Evolutionary conservation across 2,329 filamentous ascomycete species (phyloP), one percentile per base, ranked within the genome.

Genomic region (Podosphaera fusca): DNA sequence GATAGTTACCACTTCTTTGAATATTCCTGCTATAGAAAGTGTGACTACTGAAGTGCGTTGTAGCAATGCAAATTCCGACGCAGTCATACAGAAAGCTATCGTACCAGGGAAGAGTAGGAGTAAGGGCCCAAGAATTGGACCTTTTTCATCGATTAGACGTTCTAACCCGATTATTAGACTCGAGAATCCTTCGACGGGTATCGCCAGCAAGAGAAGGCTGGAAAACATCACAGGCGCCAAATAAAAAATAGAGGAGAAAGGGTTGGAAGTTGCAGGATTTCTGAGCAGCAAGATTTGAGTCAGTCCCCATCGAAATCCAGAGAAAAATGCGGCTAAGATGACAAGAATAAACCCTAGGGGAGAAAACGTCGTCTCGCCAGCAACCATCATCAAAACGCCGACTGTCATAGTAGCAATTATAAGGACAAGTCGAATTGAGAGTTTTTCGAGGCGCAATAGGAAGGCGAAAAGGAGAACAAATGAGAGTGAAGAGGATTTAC

Each of bases 1-100:
- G 65, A 98, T 96, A 12, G 92, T 98, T 57, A 98, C 82, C 46
- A 96, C 92, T 72, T 98, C 92, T 69, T 98, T 98, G 75, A 98
- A 96, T 60, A 98, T 96, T 60, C 92, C 92, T 60, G 89, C 94
- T 63, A 98, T 95, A 55, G 85, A 94, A 51, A 98, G 76, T 0
- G 92, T 96, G 55, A 98, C 92, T 56, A 98, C 92, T 1, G 86
- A 94, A 0, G 90, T 96, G 53, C 92, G 86, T 73, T 95, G 85
- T 62, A 98, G 78, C 60, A 98, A 78, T 56, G 92, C 90, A 68
- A 96, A 98, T 70, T 98, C 92, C 56, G 87, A 89, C 0, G 88
- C 81, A 21, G 94, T 96, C 92, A 98, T 98, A 60, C 88, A 78
- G 68, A 98, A 98, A 1, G 92, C 92, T 56, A 98, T 83, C 42